Conservation (phyloP, 148 eudicot genomes). For the Polygonum maritimum region DNA sequence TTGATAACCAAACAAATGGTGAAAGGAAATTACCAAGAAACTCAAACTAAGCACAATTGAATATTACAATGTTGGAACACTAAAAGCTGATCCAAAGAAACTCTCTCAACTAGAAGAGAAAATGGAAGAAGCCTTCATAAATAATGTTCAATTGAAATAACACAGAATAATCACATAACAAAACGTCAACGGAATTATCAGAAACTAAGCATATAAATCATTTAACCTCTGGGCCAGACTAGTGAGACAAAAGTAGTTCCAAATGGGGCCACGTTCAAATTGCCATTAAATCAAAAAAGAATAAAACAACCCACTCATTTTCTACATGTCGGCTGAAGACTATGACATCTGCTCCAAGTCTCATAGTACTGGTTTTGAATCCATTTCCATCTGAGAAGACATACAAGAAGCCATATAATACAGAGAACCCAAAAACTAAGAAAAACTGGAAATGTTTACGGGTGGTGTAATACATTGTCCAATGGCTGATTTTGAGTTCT, state of each 20-base stretch:
- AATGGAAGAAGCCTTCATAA: neutral
- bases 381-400: slow-evolving; percentile 93
- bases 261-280: neutral
- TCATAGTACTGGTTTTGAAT: slow-evolving; percentile 96
- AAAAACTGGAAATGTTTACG: slow-evolving; percentile 3
- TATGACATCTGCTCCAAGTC: slow-evolving; percentile 96
- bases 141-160: neutral
- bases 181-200: neutral
- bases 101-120: slow-evolving; percentile 1
- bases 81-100: neutral
- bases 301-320: slow-evolving; percentile 28
- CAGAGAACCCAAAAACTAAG: neutral
- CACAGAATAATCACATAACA: neutral
- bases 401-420: slow-evolving; percentile 17
- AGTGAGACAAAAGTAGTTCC: neutral
- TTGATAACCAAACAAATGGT: neutral
- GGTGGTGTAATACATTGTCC: slow-evolving; percentile 56
- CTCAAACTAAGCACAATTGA: neutral
- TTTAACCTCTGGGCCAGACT: neutral
- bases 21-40: neutral
- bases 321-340: slow-evolving; percentile 62
- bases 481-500: slow-evolving; percentile 65
- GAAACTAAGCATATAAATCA: neutral
- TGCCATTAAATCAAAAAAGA: neutral
- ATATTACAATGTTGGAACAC: neutral